Conservation (phyloP, 1,284 basidiomycete genomes). For the Apiotrichum mycotoxinovorans region DNA sequence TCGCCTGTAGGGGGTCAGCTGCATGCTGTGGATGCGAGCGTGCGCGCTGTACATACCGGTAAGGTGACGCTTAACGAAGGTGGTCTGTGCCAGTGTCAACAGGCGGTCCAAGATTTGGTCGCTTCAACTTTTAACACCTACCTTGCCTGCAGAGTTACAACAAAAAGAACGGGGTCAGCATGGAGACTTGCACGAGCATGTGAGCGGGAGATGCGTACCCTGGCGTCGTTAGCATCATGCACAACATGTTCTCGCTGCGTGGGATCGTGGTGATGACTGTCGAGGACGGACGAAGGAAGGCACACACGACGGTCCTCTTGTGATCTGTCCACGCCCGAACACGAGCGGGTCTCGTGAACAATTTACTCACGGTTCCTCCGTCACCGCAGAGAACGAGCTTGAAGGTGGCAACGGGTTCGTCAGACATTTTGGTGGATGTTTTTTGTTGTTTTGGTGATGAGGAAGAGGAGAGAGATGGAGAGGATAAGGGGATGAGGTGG, state of each 20-base stretch:
- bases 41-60: slow-evolving; percentile 58
- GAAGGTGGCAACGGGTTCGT: slow-evolving; percentile 73
- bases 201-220: slow-evolving; percentile 17
- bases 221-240: slow-evolving; percentile 11
- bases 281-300: neutral
- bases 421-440: slow-evolving; percentile 35
- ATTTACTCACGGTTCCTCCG: slow-evolving; percentile 89
- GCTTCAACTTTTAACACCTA: slow-evolving; percentile 5
- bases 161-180: slow-evolving; percentile 11
- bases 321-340: too few relatives aligned
- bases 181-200: neutral
- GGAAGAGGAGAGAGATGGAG: slow-evolving; percentile 2
- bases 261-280: too few relatives aligned
- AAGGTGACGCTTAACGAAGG: slow-evolving; percentile 99
- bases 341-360: too few relatives aligned
- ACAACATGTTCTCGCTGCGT: too few relatives aligned
- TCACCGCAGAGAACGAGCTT: slow-evolving; percentile 96
- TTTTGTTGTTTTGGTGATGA: neutral
- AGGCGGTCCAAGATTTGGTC: neutral
- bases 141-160: slow-evolving; percentile 26
- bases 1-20: slow-evolving; percentile 56
- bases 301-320: too few relatives aligned
- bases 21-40: neutral
- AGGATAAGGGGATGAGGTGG: slow-evolving; percentile 1
- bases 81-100: slow-evolving; percentile 59